Evolutionary conservation across 2,329 filamentous ascomycete species (phyloP).

Genomic region (Hymenoscyphus fraxineus): DNA sequence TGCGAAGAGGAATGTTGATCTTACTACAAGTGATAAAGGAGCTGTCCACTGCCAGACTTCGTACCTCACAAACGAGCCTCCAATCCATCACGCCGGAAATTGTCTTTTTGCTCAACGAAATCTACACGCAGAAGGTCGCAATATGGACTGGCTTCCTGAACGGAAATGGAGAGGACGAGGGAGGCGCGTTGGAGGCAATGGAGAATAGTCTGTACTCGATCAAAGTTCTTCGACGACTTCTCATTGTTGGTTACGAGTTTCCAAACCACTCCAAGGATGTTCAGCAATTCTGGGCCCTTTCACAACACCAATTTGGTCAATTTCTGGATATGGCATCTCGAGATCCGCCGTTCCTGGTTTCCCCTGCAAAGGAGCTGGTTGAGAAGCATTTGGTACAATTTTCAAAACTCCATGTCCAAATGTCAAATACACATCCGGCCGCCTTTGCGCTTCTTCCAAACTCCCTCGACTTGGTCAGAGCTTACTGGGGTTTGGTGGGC

Average conservation of each 20-base stretch:
- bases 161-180: slow-evolving; percentile 54
- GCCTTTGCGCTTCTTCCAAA: slow-evolving; percentile 81
- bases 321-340: slow-evolving; percentile 63
- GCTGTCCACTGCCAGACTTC: slow-evolving; percentile 73
- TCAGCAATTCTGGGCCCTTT: slow-evolving; percentile 74
- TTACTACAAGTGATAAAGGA: slow-evolving; percentile 89
- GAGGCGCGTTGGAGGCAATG: slow-evolving; percentile 59
- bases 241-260: slow-evolving; percentile 78
- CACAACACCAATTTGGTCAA: slow-evolving; percentile 72
- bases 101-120: slow-evolving; percentile 70
- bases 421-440: slow-evolving; percentile 74
- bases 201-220: slow-evolving; percentile 74
- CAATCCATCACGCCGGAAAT: slow-evolving; percentile 79
- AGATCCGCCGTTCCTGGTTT: slow-evolving; percentile 49
- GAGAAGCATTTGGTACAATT: slow-evolving; percentile 87
- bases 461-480: slow-evolving; percentile 69
- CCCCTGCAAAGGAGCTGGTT: slow-evolving; percentile 57
- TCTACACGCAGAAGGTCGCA: slow-evolving; percentile 72
- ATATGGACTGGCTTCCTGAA: slow-evolving; percentile 63
- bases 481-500: slow-evolving; percentile 81
- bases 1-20: slow-evolving; percentile 70
- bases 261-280: slow-evolving; percentile 77
- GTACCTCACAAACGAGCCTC: slow-evolving; percentile 70
- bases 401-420: slow-evolving; percentile 84
- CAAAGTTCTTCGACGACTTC: slow-evolving; percentile 73